Base-by-base conservation (phyloP, 163 green algal genomes). In the Scenedesmus sp. region DNA sequence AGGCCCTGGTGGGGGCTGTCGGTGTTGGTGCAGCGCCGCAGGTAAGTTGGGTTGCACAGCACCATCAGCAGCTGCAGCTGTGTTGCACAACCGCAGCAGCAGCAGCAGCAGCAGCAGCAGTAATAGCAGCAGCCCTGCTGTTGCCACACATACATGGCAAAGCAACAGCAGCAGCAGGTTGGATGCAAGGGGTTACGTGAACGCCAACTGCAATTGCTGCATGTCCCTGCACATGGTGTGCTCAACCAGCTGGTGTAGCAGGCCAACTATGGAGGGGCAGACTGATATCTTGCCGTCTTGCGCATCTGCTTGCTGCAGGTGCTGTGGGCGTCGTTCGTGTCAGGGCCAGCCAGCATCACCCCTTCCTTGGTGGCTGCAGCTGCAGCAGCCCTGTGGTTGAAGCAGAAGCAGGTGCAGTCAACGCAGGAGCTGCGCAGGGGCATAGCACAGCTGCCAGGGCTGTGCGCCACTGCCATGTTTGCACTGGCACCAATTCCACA, bases 401-500 rank as follows among this genome's bases (percentile, higher is more conserved):
- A 37, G 33, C 43, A 49, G 37, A 46, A 49, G 76, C 68, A 82
- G 42, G 33, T 46, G 53, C 37, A 43, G 49, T 87, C 83, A 1
- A 30, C 15, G 9, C 30, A 81, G 51, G 35, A 83, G 61, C 49
- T 90, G 53, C 83, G 79, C 15, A 72, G 81, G 35, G 92, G 89
- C 12, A 83, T 94, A 5, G 44, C 78, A 13, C 91, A 93, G 56
- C 83, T 96, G 86, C 94, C 94, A 3, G 94, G 94, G n/a, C 94
- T 90, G 89, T 94, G 92, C 22, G 94, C 94, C 7, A 96, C 94
- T 3, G 59, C 94, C 68, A 93, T 96, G 53, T 96, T 96, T 56
- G 92, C 94, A 42, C 84, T 96, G 33, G 92, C 93, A 30, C 94
- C 94, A 7, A 85, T 96, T 12, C 94, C 94, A 10, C 94, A 96